Base-by-base conservation (phyloP, 805 yeast genomes). In the Helenozyma baotianmanensis region DNA sequence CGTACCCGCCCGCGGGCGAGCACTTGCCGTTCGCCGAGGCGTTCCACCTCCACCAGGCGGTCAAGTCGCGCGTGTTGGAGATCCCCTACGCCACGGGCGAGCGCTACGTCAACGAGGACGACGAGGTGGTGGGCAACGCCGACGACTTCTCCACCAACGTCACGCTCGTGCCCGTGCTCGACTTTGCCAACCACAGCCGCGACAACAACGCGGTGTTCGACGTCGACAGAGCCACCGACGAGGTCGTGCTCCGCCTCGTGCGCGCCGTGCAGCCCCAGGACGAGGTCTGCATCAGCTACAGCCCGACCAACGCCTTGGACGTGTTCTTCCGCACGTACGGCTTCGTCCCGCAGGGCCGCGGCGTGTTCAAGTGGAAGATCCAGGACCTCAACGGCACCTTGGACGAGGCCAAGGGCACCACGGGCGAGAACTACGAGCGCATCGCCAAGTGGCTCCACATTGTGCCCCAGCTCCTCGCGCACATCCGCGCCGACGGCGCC, bases 161-260 rank as follows among this genome's bases (percentile, higher is more conserved):
- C 0, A 71, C 84, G 0, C 51, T 82, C 34, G 84, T 81, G 1
- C 88, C 90, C 1, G 39, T 78, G 1, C 45, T 82, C 19, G 90
- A 82, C 53, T 82, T 74, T 63, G 82, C 72, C 5, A 82, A 82
- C 50, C 90, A 82, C 50, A 56, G 60, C 26, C 62, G 61, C 36
- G 26, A 31, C 1, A 24, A 45, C 17, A 58, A 61, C 28, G 74
- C 82, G 0, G 68, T 61, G 43, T 82, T 80, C 54, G 90, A 78
- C 47, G 62, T 75, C n/a, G 82, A 76, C 51, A 54, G 65, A 6
- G 21, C 29, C 0, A 65, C 56, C 4, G 47, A 58, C 4, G 80
- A 75, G 30, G 56, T 76, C 4, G 19, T 76, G 0, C 53, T 78
- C 9, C 45, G 51, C 7, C 27, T 39, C 14, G 28, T 53, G 23